A percentile compares a stretch with the other conserved stretches of the same genome.
phyloP scores from a whole-genome alignment of 768 basidiomycete genomes.

The Kwoniella heveanensis region DNA sequence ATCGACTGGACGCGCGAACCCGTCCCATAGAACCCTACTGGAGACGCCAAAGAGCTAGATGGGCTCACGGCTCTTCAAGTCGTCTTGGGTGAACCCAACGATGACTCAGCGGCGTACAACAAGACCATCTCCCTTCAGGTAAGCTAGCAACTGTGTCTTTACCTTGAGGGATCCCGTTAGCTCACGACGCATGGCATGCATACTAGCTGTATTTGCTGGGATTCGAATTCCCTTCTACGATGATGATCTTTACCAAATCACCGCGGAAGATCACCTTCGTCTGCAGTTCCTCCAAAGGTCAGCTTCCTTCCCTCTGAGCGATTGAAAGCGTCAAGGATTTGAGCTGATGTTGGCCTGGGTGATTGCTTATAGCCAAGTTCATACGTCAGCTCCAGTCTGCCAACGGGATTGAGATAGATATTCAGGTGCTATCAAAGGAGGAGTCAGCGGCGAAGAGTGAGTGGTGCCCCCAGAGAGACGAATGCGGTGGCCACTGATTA shows the following conservation, averaged over 20 bases:
- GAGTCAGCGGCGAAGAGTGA: conserved; percentile 40
- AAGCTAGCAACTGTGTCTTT: conserved; percentile 80
- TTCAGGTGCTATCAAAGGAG: conserved; percentile 60
- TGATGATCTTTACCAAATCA: conserved; percentile 70
- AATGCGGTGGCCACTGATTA: too few relatives aligned
- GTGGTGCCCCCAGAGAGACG: too few relatives aligned
- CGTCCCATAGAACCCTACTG: conserved; percentile 40
- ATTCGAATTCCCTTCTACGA: conserved; percentile 94
- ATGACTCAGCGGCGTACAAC: conserved; percentile 88
- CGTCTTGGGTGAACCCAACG: conserved; percentile 59
- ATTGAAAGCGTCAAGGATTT: too few relatives aligned
- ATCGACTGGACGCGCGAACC: too few relatives aligned
- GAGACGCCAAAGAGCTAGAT: conserved; percentile 35
- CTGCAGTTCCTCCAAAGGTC: conserved; percentile 87
- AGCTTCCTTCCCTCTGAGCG: conserved; percentile 16
- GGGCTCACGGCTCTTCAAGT: conserved; percentile 54
- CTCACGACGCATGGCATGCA: too few relatives aligned
- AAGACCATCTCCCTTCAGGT: conserved; percentile 86
- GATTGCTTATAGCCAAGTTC: conserved; percentile 68
- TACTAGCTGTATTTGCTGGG: conserved; percentile 97
- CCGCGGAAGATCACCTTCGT: conserved; percentile 70
- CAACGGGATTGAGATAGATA: conserved; percentile 66
- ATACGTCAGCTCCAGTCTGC: conserved; percentile 71
- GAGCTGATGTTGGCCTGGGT: neutral
- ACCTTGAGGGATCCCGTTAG: too few relatives aligned